These are phyloP conservation scores for Strobilomyces dryophilus DNA, from an alignment of 768 basidiomycete species.

Conservation along the genomic window DNA sequence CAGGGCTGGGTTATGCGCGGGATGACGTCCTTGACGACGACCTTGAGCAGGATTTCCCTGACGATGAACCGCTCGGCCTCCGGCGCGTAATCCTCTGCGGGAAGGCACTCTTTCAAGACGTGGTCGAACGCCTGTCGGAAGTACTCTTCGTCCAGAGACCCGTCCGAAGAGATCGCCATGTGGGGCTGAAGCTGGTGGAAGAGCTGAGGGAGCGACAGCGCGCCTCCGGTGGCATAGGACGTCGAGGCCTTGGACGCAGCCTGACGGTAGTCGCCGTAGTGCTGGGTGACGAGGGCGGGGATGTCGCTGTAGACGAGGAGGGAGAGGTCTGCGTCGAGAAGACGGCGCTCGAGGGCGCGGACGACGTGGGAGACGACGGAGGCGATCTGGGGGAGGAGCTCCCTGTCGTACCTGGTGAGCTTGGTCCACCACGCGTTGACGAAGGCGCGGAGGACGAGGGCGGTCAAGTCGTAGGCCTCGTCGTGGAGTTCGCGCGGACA, in stretches of 20 bases:
- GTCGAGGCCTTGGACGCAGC: constrained; percentile 58
- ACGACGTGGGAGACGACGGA: constrained; percentile 54
- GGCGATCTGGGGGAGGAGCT: constrained; percentile 71
- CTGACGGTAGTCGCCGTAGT: constrained; percentile 74
- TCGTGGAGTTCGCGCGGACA: constrained; percentile 54
- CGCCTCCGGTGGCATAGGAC: constrained; percentile 67
- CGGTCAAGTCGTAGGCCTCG: constrained; percentile 65
- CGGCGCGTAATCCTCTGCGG: constrained; percentile 72
- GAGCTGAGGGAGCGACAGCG: constrained; percentile 56
- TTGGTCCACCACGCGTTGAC: constrained; percentile 86
- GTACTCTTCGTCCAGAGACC: constrained; percentile 68
- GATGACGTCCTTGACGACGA: constrained; percentile 63
- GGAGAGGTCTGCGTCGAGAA: constrained; percentile 51
- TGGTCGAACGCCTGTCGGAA: constrained; percentile 76
- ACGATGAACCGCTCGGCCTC: constrained; percentile 72
- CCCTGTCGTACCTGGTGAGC: constrained; percentile 78
- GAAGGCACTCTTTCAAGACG: constrained; percentile 68
- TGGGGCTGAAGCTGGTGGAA: constrained; percentile 85
- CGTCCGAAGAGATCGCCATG: constrained; percentile 68
- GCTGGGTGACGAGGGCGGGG: constrained; percentile 66
- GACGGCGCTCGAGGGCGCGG: constrained; percentile 56
- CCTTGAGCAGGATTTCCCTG: constrained; percentile 78
- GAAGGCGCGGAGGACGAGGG: constrained; percentile 73
- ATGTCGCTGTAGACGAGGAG: constrained; percentile 58
- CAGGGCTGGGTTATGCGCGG: constrained; percentile 80